Percentiles rank a stretch among this genome's conserved stretches.
Conservation (phyloP, 768 basidiomycete species). For the Pleurotus tuoliensis region DNA sequence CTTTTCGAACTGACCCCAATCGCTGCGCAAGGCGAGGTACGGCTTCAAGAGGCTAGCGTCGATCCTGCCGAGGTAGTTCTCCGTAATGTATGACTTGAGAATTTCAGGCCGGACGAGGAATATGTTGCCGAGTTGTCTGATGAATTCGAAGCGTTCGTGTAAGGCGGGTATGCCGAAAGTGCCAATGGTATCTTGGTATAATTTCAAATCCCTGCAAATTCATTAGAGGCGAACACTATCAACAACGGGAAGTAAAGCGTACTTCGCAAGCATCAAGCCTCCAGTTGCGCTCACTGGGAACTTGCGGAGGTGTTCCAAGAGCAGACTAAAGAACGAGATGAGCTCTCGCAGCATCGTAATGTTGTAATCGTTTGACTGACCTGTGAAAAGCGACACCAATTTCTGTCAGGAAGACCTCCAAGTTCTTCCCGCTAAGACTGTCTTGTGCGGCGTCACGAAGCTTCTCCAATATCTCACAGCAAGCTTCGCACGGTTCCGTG, state of each 20-base stretch:
- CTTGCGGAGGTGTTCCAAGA: slow-evolving; percentile 92
- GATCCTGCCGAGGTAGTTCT: slow-evolving; percentile 89
- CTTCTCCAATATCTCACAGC: slow-evolving; percentile 82
- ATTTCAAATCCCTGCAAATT: slow-evolving; percentile 97
- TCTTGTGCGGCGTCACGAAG: slow-evolving; percentile 73
- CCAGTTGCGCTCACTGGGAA: slow-evolving; percentile 97
- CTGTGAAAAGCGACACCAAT: slow-evolving; percentile 93
- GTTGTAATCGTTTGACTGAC: too few species aligned
- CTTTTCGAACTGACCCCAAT: slow-evolving; percentile 86
- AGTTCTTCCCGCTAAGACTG: slow-evolving; percentile 87
- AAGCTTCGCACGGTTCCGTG: slow-evolving; percentile 86
- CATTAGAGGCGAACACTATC: too few species aligned
- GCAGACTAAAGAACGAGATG: too few species aligned
- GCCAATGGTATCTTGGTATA: slow-evolving; percentile 87
- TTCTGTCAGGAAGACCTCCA: slow-evolving; percentile 89
- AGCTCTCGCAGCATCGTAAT: too few species aligned
- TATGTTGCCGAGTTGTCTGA: slow-evolving; percentile 93
- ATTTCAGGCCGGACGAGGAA: slow-evolving; percentile 97
- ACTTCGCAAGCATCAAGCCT: slow-evolving; percentile 98
- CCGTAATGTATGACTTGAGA: slow-evolving; percentile 91
- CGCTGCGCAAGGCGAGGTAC: slow-evolving; percentile 85
- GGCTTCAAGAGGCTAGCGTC: slow-evolving; percentile 84
- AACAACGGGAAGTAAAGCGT: too few species aligned
- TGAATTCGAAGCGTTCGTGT: slow-evolving; percentile 95
- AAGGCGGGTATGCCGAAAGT: slow-evolving; percentile 82